A percentile compares a stretch with the other conserved stretches of the same genome.
Conservation (phyloP, 2,329 filamentous ascomycete genomes). For the Calcarisporium arbuscula region DNA sequence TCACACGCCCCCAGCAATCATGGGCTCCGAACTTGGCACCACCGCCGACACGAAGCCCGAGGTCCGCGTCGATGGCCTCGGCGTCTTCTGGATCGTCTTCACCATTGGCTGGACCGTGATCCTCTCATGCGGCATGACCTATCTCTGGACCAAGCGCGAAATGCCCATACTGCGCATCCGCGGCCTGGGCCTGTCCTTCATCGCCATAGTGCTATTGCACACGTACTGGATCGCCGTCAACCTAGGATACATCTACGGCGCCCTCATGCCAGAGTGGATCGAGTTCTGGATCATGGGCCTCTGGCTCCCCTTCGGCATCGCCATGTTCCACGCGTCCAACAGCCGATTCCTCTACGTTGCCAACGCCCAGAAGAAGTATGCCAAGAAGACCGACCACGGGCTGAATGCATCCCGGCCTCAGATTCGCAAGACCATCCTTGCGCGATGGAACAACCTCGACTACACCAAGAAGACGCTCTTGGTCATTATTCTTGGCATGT, state of each 20-base stretch:
- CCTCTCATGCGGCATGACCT: constrained; percentile 32
- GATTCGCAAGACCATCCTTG: constrained; percentile 22
- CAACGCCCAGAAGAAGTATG: constrained; percentile 42
- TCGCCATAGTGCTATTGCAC: constrained; percentile 33
- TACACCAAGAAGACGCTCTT: constrained; percentile 43
- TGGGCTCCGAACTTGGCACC: constrained; percentile 26
- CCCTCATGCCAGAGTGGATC: constrained; percentile 40
- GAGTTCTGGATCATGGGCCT: constrained; percentile 64
- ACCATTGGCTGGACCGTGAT: constrained; percentile 31
- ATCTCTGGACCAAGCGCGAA: constrained; percentile 32
- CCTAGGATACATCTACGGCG: constrained; percentile 31
- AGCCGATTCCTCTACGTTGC: constrained; percentile 54
- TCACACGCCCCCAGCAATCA: constrained; percentile 5
- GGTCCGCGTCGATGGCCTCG: constrained; percentile 24
- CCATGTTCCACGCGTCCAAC: constrained; percentile 59
- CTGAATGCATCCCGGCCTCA: constrained; percentile 9
- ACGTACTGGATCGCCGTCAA: constrained; percentile 36
- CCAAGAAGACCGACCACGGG: constrained; percentile 12
- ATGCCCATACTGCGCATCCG: constrained; percentile 34
- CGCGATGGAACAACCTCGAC: constrained; percentile 33
- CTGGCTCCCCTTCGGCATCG: constrained; percentile 58
- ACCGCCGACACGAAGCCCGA: constrained; percentile 23
- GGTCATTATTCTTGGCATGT: constrained; percentile 47
- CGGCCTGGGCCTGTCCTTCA: constrained; percentile 33
- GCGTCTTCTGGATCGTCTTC: constrained; percentile 35